Base-by-base conservation (phyloP, 345 rosid genomes). In the Pseudoturritis turrita region DNA sequence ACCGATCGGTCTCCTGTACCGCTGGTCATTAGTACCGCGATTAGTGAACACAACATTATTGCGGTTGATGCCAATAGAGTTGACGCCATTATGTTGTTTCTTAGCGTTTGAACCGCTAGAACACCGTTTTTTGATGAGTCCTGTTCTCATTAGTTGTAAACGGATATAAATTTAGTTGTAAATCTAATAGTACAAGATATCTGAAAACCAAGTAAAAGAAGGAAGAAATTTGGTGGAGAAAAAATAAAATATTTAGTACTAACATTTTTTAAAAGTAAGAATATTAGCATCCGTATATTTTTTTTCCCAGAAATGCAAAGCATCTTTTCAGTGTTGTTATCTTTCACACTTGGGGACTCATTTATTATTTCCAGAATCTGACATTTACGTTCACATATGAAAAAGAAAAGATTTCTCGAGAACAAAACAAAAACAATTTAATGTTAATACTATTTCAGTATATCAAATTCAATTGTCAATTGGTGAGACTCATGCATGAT, bases 71-170 rank as follows among this genome's bases (percentile, higher is more conserved):
- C 98, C 69, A 92, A 76, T 7, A 92, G 78, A 25, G 96, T 92
- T 26, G 98, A 92, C 9, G 98, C 96, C 98, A 92, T 92, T 75
- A 90, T 90, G 85, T 92, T 92, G 82, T 90, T 92, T 28, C 96
- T 72, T 41, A 92, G 77, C 12, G 96, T 89, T 71, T 92, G 98
- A 53, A 92, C 98, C 14, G 96, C 89, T n/a, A 92, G 81, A 73
- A 92, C 89, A 15, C 96, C 98, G 57, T 82, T 89, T 68, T 85
- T 92, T 4, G 91, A 76, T 21, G 68, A 62, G 14, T 90, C 96
- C 95, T 92, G 74, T 55, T 17, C 13, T 1, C 33, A 58, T 43
- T 54, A 43, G 10, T 43, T 43, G 13, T 40, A 31, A 46, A 53
- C n/a, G 11, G 9, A 44, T 46, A 7, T 56, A 45, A 12, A 25